These are phyloP conservation scores for Lojkania enalia DNA, from an alignment of 2,329 filamentous ascomycete species.

Conservation along the genomic window DNA sequence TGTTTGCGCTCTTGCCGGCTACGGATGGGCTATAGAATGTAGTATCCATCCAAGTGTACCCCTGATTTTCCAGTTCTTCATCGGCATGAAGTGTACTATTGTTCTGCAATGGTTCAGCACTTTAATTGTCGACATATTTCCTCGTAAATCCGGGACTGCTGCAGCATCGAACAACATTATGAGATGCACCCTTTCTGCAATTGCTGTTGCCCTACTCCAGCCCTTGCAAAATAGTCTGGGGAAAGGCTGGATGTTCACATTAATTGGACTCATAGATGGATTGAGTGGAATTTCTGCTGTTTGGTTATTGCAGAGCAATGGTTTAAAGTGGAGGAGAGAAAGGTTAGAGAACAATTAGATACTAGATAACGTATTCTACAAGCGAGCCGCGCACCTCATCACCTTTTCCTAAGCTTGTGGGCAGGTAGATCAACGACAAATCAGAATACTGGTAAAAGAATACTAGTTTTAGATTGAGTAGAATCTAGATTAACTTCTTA, in stretches of 20 bases:
- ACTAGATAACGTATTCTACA: too few relatives aligned
- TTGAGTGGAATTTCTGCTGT: neutral
- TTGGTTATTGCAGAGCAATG: neutral
- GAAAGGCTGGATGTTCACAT: conserved; percentile 1
- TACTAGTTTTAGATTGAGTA: too few relatives aligned
- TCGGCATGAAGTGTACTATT: neutral
- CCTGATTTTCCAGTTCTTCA: conserved; percentile 1
- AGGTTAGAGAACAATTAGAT: too few relatives aligned
- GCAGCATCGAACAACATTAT: conserved; percentile 6
- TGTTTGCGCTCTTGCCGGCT: neutral
- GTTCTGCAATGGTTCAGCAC: neutral
- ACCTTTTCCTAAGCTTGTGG: too few relatives aligned
- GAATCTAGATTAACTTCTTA: too few relatives aligned
- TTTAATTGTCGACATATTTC: conserved; percentile 2
- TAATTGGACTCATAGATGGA: neutral
- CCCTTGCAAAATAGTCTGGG: conserved; percentile 1
- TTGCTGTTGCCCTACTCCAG: conserved; percentile 3
- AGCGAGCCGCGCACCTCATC: too few relatives aligned
- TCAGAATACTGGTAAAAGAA: too few relatives aligned
- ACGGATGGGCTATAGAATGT: conserved; percentile 1
- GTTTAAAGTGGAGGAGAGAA: neutral
- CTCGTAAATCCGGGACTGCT: conserved; percentile 1
- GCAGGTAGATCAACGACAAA: too few relatives aligned
- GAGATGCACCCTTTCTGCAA: conserved; percentile 4
- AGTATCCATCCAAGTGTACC: neutral